Percentiles rank a stretch among this genome's conserved stretches.
Conservation (phyloP, 2,329 filamentous ascomycete genomes). For the Neofusicoccum sp. region DNA sequence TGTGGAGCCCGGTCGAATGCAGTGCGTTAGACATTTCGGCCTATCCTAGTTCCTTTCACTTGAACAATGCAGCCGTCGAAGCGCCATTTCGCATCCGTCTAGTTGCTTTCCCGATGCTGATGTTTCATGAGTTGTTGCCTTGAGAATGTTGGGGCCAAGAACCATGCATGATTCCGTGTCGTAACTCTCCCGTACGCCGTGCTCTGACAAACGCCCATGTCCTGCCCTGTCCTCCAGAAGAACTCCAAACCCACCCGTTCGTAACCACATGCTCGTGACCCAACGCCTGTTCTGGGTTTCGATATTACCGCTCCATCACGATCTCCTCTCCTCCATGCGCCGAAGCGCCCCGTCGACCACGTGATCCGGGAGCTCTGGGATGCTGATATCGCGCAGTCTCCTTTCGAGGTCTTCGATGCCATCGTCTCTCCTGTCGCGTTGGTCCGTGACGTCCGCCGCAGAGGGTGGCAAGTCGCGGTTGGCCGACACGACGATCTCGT, state of each 20-base stretch:
- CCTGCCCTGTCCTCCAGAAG: not conserved
- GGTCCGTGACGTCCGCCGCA: slow-evolving; percentile 25
- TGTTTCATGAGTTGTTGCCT: too few relatives aligned
- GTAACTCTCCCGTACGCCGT: not conserved
- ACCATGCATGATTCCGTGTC: not conserved
- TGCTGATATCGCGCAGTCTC: slow-evolving; percentile 10
- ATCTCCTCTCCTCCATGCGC: slow-evolving; percentile 20
- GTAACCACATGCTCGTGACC: not conserved
- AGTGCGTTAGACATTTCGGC: too few relatives aligned
- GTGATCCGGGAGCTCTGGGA: slow-evolving; percentile 19
- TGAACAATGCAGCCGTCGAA: too few relatives aligned
- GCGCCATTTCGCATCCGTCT: too few relatives aligned
- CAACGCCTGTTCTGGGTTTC: not conserved
- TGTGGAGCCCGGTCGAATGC: too few relatives aligned
- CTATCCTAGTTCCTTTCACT: too few relatives aligned
- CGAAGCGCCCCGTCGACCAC: slow-evolving; percentile 18
- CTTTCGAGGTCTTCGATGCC: not conserved
- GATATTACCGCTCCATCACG: not conserved
- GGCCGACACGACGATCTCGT: slow-evolving; percentile 35
- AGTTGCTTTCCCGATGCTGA: too few relatives aligned
- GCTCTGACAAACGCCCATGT: not conserved
- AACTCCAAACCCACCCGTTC: not conserved
- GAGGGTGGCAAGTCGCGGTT: not conserved
- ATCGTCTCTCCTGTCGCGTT: slow-evolving; percentile 20
- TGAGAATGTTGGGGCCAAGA: too few relatives aligned